Percentiles rank a stretch among this genome's conserved stretches.
Evolutionary conservation across 306 rosid species (phyloP).

Genomic region (Vigna mungo): DNA sequence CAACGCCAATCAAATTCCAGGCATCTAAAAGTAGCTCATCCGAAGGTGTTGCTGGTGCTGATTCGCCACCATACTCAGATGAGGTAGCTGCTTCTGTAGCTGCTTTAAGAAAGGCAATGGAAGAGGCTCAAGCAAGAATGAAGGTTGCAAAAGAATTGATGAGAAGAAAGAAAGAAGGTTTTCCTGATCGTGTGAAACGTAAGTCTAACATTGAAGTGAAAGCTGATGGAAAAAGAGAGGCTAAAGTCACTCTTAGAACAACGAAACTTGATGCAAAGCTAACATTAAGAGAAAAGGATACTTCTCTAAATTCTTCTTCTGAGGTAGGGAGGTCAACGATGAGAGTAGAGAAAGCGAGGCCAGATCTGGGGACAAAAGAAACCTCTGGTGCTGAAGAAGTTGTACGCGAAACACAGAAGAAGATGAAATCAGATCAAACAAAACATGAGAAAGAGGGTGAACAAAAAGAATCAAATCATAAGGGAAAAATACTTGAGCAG

Average conservation of each 20-base stretch:
- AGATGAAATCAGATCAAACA: constrained; percentile 46
- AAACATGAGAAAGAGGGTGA: constrained; percentile 52
- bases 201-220: constrained; percentile 54
- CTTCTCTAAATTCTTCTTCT: constrained; percentile 48
- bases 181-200: constrained; percentile 56
- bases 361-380: constrained; percentile 47
- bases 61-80: constrained; percentile 64
- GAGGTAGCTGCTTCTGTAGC: constrained; percentile 88
- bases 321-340: constrained; percentile 47
- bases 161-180: constrained; percentile 79
- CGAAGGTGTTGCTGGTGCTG: constrained; percentile 48
- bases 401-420: constrained; percentile 47
- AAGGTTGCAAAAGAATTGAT: constrained; percentile 72
- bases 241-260: constrained; percentile 42
- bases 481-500: constrained; percentile 45
- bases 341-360: constrained; percentile 49
- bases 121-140: constrained; percentile 85
- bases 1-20: constrained; percentile 50
- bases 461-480: constrained; percentile 53
- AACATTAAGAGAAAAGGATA: constrained; percentile 49
- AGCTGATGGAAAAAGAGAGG: constrained; percentile 49
- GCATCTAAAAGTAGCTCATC: constrained; percentile 44
- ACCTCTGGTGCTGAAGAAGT: constrained; percentile 44
- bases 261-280: constrained; percentile 43
- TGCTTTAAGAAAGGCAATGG: constrained; percentile 90